These are phyloP conservation scores for Botrytis fabae DNA, from an alignment of 2,329 filamentous ascomycete genomes.

Conservation along the genomic window DNA sequence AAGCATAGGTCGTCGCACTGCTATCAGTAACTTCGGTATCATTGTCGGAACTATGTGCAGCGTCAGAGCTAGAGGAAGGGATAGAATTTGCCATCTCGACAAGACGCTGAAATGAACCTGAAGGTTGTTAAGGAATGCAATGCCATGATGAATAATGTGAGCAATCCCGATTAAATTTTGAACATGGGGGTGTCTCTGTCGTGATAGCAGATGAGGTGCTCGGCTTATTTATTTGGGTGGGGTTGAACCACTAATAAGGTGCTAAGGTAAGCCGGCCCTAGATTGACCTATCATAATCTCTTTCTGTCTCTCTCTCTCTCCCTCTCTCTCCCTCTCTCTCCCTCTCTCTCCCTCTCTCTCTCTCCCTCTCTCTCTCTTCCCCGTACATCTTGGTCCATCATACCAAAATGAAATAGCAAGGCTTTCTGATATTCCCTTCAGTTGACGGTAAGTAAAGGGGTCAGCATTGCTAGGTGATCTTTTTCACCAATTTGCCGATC, in stretches of 20 bases:
- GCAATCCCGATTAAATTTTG: background rate
- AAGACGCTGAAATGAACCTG: background rate
- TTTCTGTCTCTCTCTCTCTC: too few relatives aligned
- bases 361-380: background rate
- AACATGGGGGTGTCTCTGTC: constrained; percentile 10
- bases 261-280: background rate
- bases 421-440: background rate
- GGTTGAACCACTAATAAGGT: background rate
- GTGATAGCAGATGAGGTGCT: constrained; percentile 14
- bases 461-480: background rate
- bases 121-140: background rate
- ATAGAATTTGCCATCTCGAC: constrained; percentile 18
- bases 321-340: background rate
- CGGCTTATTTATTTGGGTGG: constrained; percentile 6
- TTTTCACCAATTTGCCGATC: background rate
- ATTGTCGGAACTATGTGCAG: constrained; percentile 20
- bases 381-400: background rate
- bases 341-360: background rate
- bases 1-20: constrained; percentile 23
- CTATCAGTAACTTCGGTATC: constrained; percentile 24
- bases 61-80: constrained; percentile 23
- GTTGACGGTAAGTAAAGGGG: background rate
- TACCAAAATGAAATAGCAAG: background rate
- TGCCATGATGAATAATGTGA: constrained; percentile 10
- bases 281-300: background rate